These are phyloP conservation scores for Lippia alba DNA, from an alignment of 305 asterid species.

Conservation along the genomic window DNA sequence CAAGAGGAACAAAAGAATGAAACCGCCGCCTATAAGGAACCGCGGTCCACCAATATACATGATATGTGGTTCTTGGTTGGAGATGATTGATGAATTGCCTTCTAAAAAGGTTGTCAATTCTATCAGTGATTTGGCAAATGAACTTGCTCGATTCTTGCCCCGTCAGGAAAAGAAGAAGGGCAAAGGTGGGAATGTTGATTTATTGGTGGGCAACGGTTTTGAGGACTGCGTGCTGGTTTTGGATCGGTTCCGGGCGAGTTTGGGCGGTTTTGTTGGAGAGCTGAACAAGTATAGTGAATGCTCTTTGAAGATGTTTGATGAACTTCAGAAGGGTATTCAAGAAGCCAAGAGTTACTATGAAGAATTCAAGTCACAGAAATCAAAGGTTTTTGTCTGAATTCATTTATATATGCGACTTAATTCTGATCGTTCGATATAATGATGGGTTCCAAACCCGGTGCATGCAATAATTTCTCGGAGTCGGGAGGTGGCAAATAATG, in stretches of 20 bases:
- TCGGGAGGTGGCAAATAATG: neutral
- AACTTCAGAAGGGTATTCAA: conserved; percentile 48
- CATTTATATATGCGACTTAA: neutral
- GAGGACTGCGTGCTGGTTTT: conserved; percentile 34
- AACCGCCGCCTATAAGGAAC: conserved; percentile 47
- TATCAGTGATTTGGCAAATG: conserved; percentile 54
- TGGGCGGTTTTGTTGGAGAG: conserved; percentile 47
- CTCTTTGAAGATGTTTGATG: conserved; percentile 49
- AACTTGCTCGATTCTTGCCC: conserved; percentile 56
- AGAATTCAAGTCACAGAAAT: conserved; percentile 31
- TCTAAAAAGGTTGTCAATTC: conserved; percentile 51
- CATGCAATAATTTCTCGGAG: too few species aligned
- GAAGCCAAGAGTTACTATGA: conserved; percentile 49
- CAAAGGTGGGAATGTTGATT: conserved; percentile 33
- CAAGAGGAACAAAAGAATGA: conserved; percentile 51
- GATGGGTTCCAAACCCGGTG: too few species aligned
- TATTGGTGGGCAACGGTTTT: conserved; percentile 36
- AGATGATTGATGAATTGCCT: conserved; percentile 49
- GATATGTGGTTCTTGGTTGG: conserved; percentile 63
- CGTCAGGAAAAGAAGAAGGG: conserved; percentile 61
- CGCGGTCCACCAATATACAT: conserved; percentile 65
- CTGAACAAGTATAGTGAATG: conserved; percentile 49
- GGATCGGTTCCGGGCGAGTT: conserved; percentile 41
- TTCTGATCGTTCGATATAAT: too few species aligned
- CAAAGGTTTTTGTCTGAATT: neutral